Conservation (phyloP, 768 basidiomycete genomes). For the Boletus rubescentipes region DNA sequence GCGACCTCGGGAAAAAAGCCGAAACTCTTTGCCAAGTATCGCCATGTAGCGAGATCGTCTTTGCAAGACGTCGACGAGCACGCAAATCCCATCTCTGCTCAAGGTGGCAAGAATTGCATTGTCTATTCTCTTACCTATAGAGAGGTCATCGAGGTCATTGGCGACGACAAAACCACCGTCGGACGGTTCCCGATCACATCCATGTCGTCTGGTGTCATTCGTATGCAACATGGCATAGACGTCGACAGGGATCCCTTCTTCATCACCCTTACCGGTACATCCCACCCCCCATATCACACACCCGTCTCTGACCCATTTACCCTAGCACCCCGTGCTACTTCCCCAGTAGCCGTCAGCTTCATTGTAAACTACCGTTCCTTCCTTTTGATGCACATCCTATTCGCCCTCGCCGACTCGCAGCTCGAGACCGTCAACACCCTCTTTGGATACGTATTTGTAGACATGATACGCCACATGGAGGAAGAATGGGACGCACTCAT, state of each 20-base stretch:
- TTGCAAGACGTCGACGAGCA: conserved; percentile 13
- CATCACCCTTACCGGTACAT: conserved; percentile 8
- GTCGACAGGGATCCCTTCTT: conserved; percentile 15
- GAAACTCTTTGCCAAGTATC: conserved; percentile 23
- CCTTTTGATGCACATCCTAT: conserved; percentile 22
- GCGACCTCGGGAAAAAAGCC: conserved; percentile 18
- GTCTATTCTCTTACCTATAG: conserved; percentile 19
- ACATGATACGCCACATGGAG: conserved; percentile 22
- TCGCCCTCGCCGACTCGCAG: conserved; percentile 18
- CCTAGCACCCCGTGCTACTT: conserved; percentile 15
- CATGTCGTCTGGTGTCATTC: conserved; percentile 19
- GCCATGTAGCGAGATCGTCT: background rate
- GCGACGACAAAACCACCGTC: background rate
- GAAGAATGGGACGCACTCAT: conserved; percentile 22
- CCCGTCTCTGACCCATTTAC: background rate
- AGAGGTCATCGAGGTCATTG: conserved; percentile 4
- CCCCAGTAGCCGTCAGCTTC: conserved; percentile 20
- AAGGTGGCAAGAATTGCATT: conserved; percentile 23
- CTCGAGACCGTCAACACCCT: conserved; percentile 19
- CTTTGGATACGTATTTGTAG: conserved; percentile 19
- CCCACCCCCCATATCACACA: background rate
- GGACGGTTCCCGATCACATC: conserved; percentile 4
- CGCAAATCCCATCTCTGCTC: conserved; percentile 11
- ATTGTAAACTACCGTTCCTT: conserved; percentile 19
- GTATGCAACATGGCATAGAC: conserved; percentile 16